A percentile compares a stretch with the other conserved stretches of the same genome.
Evolutionary conservation across 2,329 filamentous ascomycete genomes (phyloP).

Genomic region (Fusarium armeniacum): DNA sequence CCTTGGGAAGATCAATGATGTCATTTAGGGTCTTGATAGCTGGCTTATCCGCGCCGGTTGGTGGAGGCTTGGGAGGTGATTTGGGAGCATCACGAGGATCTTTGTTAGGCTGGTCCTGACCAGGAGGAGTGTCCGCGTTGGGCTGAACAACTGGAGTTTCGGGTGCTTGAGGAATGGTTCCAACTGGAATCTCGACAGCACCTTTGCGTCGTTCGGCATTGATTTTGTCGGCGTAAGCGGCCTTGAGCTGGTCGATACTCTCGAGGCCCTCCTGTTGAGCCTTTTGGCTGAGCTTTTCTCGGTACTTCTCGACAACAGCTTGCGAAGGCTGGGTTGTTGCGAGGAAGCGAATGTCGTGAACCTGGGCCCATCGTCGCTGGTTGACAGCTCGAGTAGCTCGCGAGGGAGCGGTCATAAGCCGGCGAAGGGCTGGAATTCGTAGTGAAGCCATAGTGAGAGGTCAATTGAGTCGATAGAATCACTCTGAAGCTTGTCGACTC

Average conservation of each 20-base stretch:
- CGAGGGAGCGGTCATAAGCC: conserved; percentile 56
- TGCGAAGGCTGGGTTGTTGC: conserved; percentile 79
- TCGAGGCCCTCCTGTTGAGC: conserved; percentile 79
- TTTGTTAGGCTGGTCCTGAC: conserved; percentile 32
- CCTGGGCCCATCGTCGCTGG: conserved; percentile 90
- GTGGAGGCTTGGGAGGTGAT: conserved; percentile 27
- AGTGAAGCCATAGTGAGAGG: conserved; percentile 62
- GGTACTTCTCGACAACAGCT: conserved; percentile 85
- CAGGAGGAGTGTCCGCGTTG: conserved; percentile 53
- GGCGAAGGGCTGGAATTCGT: conserved; percentile 63
- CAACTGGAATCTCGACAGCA: conserved; percentile 61
- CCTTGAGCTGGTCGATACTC: conserved; percentile 81
- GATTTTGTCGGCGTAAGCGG: conserved; percentile 89
- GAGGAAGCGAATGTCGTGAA: conserved; percentile 92
- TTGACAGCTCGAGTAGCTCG: conserved; percentile 54
- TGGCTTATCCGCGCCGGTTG: conserved; percentile 47
- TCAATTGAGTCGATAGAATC: conserved; percentile 20
- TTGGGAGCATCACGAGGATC: conserved; percentile 27
- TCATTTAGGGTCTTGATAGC: conserved; percentile 63
- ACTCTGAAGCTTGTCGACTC: conserved; percentile 17
- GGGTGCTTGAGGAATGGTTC: conserved; percentile 55
- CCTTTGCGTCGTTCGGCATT: conserved; percentile 76
- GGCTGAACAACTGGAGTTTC: conserved; percentile 56
- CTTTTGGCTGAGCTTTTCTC: conserved; percentile 85
- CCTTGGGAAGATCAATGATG: conserved; percentile 84